Conservation (phyloP, 306 rosid genomes). For the Mimosa pudica region DNA sequence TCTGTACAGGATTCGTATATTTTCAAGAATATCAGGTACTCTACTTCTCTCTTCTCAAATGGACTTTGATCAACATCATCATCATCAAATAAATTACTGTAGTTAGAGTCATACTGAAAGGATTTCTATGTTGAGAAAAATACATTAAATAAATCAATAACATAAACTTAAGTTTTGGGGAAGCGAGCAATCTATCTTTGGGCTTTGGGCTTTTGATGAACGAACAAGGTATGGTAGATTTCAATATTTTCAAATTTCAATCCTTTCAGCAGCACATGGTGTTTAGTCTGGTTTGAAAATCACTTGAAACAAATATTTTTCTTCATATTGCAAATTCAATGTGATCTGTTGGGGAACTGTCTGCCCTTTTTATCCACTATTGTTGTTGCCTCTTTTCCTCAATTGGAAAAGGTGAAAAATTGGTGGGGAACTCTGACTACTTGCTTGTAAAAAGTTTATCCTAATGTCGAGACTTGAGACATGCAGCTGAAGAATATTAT, state of each 20-base stretch:
- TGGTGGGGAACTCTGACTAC: conserved; percentile 10
- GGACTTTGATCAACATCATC: background rate
- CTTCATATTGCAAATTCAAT: background rate
- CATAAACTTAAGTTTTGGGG: background rate
- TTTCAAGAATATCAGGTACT: conserved; percentile 95
- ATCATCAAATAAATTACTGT: conserved; percentile 19
- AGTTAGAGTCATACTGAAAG: background rate
- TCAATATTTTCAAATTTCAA: background rate
- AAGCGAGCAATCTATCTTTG: background rate
- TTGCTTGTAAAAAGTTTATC: background rate
- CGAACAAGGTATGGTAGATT: background rate
- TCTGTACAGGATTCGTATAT: conserved; percentile 91
- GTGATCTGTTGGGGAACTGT: background rate
- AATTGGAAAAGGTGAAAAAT: background rate
- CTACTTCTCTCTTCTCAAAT: conserved; percentile 25
- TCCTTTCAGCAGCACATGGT: conserved; percentile 11
- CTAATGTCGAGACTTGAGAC: conserved; percentile 12
- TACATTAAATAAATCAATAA: conserved; percentile 1
- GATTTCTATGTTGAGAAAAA: background rate
- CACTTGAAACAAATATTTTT: background rate
- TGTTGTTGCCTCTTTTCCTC: background rate
- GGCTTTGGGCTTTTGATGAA: conserved; percentile 4
- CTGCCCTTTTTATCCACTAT: background rate
- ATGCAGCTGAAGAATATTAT: conserved; percentile 7
- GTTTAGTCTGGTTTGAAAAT: background rate